These are phyloP conservation scores for Pestalotiopsis fici DNA, from an alignment of 2,329 filamentous ascomycete genomes.

Conservation along the genomic window DNA sequence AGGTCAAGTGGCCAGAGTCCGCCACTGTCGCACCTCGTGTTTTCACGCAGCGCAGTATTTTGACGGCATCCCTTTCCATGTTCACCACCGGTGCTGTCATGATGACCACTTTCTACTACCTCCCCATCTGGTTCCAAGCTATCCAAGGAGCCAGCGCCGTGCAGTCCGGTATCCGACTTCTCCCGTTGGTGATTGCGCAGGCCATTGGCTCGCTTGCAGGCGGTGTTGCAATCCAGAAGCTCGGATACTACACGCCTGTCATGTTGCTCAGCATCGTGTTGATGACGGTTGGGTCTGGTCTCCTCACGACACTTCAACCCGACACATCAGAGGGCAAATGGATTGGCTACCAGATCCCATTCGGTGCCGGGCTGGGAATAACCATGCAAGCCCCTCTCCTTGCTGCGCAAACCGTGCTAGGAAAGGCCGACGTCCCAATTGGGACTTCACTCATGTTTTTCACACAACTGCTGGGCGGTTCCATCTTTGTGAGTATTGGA, in stretches of 20 bases:
- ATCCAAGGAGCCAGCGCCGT: slow-evolving; percentile 39
- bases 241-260: slow-evolving; percentile 46
- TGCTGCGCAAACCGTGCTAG: too few relatives aligned
- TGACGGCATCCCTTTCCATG: not conserved
- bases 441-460: too few relatives aligned
- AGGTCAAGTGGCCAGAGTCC: slow-evolving; percentile 19
- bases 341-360: slow-evolving; percentile 9
- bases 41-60: not conserved
- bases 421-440: too few relatives aligned
- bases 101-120: slow-evolving; percentile 39
- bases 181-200: slow-evolving; percentile 40
- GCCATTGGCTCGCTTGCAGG: slow-evolving; percentile 39
- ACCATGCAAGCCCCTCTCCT: too few relatives aligned
- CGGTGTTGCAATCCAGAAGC: slow-evolving; percentile 34
- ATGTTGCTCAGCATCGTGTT: slow-evolving; percentile 38
- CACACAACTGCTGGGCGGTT: too few relatives aligned
- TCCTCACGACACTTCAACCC: slow-evolving; percentile 25
- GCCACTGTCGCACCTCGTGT: slow-evolving; percentile 4
- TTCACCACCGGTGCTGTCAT: too few relatives aligned
- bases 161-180: slow-evolving; percentile 40
- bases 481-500: too few relatives aligned
- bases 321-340: slow-evolving; percentile 5
- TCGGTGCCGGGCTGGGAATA: not conserved
- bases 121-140: slow-evolving; percentile 54
- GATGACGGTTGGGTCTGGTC: slow-evolving; percentile 37